A percentile compares a stretch with the other conserved stretches of the same genome.
phyloP scores from a whole-genome alignment of 805 yeast species.

The Candida hungchunana region DNA sequence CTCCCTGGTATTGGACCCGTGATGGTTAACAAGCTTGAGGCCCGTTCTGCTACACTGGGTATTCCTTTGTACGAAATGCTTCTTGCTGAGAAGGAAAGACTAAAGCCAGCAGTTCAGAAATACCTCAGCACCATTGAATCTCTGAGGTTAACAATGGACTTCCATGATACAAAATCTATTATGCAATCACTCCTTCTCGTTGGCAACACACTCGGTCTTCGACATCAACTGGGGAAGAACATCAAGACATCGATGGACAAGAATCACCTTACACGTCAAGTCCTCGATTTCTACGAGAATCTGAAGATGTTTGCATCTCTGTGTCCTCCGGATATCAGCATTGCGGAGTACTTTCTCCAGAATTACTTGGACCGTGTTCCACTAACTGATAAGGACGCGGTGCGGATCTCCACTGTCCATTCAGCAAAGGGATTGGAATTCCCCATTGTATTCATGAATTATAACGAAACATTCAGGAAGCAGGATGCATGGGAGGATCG shows the following conservation, averaged over 20 bases:
- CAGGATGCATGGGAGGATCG: constrained; percentile 28
- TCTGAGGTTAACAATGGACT: constrained; percentile 16
- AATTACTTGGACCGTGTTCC: constrained; percentile 30
- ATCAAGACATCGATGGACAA: constrained; percentile 26
- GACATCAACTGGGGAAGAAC: constrained; percentile 8
- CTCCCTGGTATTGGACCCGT: constrained; percentile 23
- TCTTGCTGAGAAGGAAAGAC: constrained; percentile 6
- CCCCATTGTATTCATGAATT: constrained; percentile 52
- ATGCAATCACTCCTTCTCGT: constrained; percentile 13
- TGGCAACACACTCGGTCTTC: constrained; percentile 16
- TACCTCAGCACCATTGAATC: constrained; percentile 26
- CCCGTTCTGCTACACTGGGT: constrained; percentile 1
- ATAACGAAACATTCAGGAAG: constrained; percentile 3
- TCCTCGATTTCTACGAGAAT: constrained; percentile 34
- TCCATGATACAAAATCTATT: constrained; percentile 12
- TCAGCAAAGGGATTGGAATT: constrained; percentile 73
- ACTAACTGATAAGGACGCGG: constrained; percentile 27
- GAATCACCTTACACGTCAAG: constrained; percentile 23
- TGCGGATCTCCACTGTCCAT: constrained; percentile 66
- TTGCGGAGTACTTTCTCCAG: constrained; percentile 31
- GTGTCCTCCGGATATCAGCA: constrained; percentile 24
- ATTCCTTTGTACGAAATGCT: constrained; percentile 15
- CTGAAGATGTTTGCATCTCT: constrained; percentile 28
- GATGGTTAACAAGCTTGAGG: constrained; percentile 21
- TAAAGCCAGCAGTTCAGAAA: constrained; percentile 22